phyloP scores from a whole-genome alignment of 2,329 filamentous ascomycete species.

The Penicillium fuscoglaucum region DNA sequence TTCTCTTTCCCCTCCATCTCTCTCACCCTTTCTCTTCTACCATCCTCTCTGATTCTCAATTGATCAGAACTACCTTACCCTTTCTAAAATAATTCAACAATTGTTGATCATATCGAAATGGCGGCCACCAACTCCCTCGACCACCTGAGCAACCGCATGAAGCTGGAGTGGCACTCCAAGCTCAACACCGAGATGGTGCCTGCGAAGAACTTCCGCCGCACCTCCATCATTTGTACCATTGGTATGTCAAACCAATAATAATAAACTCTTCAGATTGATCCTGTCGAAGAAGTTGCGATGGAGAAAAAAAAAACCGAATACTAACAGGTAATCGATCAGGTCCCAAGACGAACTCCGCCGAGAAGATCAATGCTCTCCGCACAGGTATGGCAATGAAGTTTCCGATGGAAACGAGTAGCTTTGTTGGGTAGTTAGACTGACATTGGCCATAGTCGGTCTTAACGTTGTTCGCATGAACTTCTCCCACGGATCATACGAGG shows the following conservation, averaged over 20 bases:
- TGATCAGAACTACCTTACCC: constrained; percentile 12
- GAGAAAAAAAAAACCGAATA: constrained; percentile 5
- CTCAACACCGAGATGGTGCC: constrained; percentile 90
- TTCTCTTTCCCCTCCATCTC: constrained; percentile 21
- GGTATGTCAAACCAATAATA: constrained; percentile 51
- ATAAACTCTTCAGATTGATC: neutral
- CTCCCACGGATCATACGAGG: constrained; percentile 84
- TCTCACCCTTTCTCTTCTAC: constrained; percentile 15
- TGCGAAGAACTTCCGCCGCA: constrained; percentile 87
- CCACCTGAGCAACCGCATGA: constrained; percentile 76
- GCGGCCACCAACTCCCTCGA: constrained; percentile 78
- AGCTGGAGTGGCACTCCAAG: constrained; percentile 69
- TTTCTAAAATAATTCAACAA: constrained; percentile 11
- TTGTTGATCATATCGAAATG: constrained; percentile 47
- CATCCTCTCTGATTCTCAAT: constrained; percentile 17
- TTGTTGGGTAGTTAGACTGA: constrained; percentile 21
- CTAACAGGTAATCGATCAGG: constrained; percentile 49
- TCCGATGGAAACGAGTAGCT: neutral
- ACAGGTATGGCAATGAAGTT: constrained; percentile 48
- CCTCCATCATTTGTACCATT: constrained; percentile 98
- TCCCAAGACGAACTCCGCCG: constrained; percentile 96
- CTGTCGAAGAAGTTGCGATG: neutral
- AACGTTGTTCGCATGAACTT: constrained; percentile 99
- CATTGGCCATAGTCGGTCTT: constrained; percentile 66
- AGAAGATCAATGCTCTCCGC: constrained; percentile 94